Conservation (phyloP, 108 stramenopile species). For the Skeletonema menzelii region DNA sequence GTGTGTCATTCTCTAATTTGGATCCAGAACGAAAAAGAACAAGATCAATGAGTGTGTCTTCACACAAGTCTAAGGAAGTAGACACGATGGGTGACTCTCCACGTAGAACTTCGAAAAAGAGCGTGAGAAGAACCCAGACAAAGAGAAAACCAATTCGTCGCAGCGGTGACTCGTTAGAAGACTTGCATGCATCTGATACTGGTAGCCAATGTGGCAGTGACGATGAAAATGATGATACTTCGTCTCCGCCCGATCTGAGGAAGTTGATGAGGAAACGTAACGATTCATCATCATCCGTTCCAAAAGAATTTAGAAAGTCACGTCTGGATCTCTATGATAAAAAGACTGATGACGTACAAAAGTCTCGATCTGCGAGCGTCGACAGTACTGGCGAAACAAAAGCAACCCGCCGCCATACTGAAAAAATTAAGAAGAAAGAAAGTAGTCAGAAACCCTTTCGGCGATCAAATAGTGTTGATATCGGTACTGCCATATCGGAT, state of each 20-base stretch:
- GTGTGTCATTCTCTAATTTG: background rate
- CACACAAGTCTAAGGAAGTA: background rate
- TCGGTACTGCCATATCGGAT: background rate
- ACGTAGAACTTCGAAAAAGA: background rate
- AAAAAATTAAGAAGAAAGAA: background rate
- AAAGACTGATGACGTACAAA: background rate
- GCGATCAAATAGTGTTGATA: background rate
- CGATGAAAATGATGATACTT: background rate
- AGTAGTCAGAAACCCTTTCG: background rate
- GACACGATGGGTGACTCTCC: background rate
- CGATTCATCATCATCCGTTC: background rate
- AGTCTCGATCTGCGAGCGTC: background rate
- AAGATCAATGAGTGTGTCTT: background rate
- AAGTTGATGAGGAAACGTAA: background rate
- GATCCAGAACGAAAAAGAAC: background rate
- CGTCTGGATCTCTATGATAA: background rate
- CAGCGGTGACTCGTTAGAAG: background rate
- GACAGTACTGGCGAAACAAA: background rate
- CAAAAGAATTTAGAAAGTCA: background rate
- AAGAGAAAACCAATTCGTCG: background rate
- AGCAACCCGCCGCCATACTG: background rate
- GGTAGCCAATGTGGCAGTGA: background rate
- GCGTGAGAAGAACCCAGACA: background rate
- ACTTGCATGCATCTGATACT: background rate
- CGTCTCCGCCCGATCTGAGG: background rate